Conservation (phyloP, 768 basidiomycete genomes). For the Serpula lacrymans region DNA sequence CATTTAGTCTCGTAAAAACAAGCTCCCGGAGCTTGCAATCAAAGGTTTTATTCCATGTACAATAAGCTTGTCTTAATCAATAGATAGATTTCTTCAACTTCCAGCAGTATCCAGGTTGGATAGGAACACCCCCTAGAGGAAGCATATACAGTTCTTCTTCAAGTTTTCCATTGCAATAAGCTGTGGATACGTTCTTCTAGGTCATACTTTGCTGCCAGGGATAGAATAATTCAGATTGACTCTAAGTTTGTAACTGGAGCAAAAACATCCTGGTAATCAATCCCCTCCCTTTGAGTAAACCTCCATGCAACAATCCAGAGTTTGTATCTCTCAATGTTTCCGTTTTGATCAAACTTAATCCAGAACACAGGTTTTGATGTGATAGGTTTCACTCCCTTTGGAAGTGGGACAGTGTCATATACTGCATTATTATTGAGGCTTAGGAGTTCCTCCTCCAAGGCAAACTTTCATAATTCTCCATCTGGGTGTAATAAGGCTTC, state of each 20-base stretch:
- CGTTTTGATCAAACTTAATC: not conserved
- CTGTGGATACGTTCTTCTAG: slow-evolving; percentile 20
- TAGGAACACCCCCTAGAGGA: slow-evolving; percentile 11
- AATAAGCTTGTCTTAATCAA: slow-evolving; percentile 27
- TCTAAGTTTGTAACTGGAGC: slow-evolving; percentile 18
- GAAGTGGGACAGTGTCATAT: not conserved
- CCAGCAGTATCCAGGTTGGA: slow-evolving; percentile 4
- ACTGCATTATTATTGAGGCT: not conserved
- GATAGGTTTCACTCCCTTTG: too few species aligned
- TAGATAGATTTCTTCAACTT: slow-evolving; percentile 24
- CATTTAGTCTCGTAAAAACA: not conserved
- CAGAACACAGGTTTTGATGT: not conserved
- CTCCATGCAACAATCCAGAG: not conserved
- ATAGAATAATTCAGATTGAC: slow-evolving; percentile 16
- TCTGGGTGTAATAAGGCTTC: too few species aligned
- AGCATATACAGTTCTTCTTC: slow-evolving; percentile 25
- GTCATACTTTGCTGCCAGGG: slow-evolving; percentile 14
- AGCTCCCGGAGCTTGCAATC: slow-evolving; percentile 5
- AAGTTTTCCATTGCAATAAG: slow-evolving; percentile 22
- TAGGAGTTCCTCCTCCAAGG: too few species aligned
- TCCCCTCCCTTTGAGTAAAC: not conserved
- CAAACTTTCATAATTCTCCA: too few species aligned
- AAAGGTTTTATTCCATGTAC: slow-evolving; percentile 19
- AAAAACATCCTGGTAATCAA: slow-evolving; percentile 18
- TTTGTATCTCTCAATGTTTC: not conserved